Evolutionary conservation across 208 protist genomes (phyloP), one percentile per base, ranked within the genome.

Genomic region (Leptomonas pyrrhocoris): DNA sequence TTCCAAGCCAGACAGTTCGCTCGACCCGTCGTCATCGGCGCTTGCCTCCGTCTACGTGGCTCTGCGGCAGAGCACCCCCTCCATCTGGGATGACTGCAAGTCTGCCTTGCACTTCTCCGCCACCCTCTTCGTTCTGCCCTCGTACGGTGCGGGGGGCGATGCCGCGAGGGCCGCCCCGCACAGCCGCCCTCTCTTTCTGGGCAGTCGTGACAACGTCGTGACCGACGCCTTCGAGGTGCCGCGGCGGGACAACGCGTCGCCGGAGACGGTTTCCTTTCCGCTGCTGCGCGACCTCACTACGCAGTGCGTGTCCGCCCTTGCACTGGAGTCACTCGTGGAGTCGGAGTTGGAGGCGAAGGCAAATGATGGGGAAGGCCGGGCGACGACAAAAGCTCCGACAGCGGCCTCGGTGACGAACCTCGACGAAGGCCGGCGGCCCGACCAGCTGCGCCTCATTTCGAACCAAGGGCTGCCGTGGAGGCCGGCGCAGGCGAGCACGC

Each of bases 151-250:
- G 8, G 27, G 19, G 21, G 23, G 27, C 2, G 31, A 18, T 18
- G 45, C 42, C 27, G 7, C 9, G 58, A 8, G 2, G 34, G 1
- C 34, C 18, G 38, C 34, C 4, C 36, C 19, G 40, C 62, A 51
- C 61, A 76, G 60, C 48, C 70, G 70, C 2, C 61, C 62, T 45
- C 62, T 76, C 45, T 65, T 69, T 16, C 30, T 69, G 9, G 61
- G 70, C 42, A 76, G 62, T 27, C 55, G 70, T 2, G 62, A 28
- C 62, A 69, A 65, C 62, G 28, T 48, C 46, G 60, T 58, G 21
- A 16, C 62, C 0, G 70, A 76, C 46, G 25, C 65, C 19, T 76
- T 76, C n/a, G 70, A 69, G 46, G 54, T 69, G 54, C 46, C 62
- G 13, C 25, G 21, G 13, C 7, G 31, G 38, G 46, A 76, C 62